phyloP scores from a whole-genome alignment of 495 filamentous ascomycete species.

The Podospora australis region DNA sequence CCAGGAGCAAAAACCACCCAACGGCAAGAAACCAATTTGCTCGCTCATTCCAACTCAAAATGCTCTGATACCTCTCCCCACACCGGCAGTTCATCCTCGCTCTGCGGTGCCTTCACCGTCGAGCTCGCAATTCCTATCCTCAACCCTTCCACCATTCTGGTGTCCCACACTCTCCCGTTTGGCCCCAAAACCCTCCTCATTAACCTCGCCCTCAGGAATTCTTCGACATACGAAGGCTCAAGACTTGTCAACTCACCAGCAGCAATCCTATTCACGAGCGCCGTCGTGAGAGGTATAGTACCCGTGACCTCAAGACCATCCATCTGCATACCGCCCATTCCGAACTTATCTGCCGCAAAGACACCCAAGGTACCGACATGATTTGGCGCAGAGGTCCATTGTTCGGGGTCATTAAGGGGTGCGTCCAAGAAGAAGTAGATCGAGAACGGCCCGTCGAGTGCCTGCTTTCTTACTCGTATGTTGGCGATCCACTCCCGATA shows the following conservation, averaged over 20 bases:
- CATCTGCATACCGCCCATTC: conserved; percentile 13
- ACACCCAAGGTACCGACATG: conserved; percentile 52
- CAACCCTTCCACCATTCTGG: conserved; percentile 24
- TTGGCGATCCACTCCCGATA: conserved; percentile 58
- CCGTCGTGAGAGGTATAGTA: conserved; percentile 51
- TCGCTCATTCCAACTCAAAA: conserved; percentile 11
- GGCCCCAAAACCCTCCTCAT: conserved; percentile 30
- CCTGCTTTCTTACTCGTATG: conserved; percentile 50
- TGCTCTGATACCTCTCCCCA: conserved; percentile 33
- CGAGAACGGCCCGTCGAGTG: conserved; percentile 48
- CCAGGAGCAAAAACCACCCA: background rate
- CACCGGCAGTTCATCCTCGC: conserved; percentile 33
- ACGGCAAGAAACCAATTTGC: background rate
- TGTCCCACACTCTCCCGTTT: conserved; percentile 20
- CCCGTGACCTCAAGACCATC: conserved; percentile 34
- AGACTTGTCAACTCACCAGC: conserved; percentile 36
- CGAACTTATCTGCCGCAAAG: conserved; percentile 31
- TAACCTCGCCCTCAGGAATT: conserved; percentile 41
- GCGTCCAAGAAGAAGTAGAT: conserved; percentile 57
- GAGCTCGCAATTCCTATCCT: conserved; percentile 36
- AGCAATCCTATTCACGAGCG: conserved; percentile 37
- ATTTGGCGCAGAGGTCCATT: conserved; percentile 38
- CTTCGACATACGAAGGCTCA: conserved; percentile 31
- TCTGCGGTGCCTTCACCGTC: conserved; percentile 30
- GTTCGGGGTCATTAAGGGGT: conserved; percentile 28